Percentiles rank a stretch among this genome's conserved stretches.
Conservation (phyloP, 1,284 basidiomycete species). For the Trichosporon faecale region DNA sequence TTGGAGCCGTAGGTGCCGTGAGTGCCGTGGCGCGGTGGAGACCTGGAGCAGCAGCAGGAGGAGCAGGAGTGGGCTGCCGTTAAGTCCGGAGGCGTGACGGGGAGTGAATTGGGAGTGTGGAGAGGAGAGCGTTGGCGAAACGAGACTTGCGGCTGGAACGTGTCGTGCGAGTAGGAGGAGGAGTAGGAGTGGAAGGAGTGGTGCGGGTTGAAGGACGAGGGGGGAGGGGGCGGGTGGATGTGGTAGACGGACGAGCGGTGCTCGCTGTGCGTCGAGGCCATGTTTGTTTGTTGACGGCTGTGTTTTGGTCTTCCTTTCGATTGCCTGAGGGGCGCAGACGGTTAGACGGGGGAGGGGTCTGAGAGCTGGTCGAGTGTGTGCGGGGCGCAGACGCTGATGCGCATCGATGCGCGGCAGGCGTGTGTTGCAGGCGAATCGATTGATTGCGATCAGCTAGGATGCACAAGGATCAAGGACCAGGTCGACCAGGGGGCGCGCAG, state of each 20-base stretch:
- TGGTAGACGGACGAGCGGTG: background rate
- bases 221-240: background rate
- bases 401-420: background rate
- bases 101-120: background rate
- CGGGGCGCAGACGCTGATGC: background rate
- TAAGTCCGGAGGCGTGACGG: background rate
- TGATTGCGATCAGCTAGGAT: background rate
- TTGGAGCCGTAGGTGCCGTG: too few relatives aligned
- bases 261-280: background rate
- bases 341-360: background rate
- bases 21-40: conserved; percentile 4
- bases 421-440: background rate
- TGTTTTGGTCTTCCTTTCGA: background rate
- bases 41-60: background rate
- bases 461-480: background rate
- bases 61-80: too few relatives aligned
- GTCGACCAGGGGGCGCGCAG: background rate
- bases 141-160: background rate
- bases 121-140: background rate
- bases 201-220: background rate
- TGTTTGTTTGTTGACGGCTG: conserved; percentile 1
- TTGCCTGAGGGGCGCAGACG: background rate
- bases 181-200: background rate
- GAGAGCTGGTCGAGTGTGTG: background rate
- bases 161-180: background rate